phyloP scores from a whole-genome alignment of 78 protist species.

The Anaeramoeba ignava region DNA sequence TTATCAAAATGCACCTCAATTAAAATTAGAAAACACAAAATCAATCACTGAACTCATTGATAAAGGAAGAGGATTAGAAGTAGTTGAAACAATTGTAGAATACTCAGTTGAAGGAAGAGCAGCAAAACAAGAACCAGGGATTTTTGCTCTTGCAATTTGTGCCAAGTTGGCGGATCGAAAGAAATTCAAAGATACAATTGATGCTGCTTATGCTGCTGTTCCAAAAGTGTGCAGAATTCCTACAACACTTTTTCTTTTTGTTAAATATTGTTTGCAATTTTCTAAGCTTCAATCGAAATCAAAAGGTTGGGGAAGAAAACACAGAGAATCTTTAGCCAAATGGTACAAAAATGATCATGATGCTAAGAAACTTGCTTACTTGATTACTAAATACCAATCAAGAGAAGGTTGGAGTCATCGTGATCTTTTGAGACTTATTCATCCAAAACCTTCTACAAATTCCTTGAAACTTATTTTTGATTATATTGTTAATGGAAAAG shows the following conservation, averaged over 20 bases:
- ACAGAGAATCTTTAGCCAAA: background rate
- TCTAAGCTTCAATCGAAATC: background rate
- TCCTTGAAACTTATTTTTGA: background rate
- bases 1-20: background rate
- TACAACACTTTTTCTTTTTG: constrained; percentile 7
- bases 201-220: constrained; percentile 3
- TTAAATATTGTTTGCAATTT: constrained; percentile 1
- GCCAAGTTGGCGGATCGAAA: background rate
- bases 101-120: background rate
- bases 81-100: background rate
- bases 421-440: constrained; percentile 23
- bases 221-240: constrained; percentile 19
- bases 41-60: background rate
- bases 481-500: background rate
- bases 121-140: background rate
- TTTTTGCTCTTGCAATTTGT: constrained; percentile 15
- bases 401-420: constrained; percentile 14
- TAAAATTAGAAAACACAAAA: background rate
- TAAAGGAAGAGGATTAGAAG: constrained; percentile 5
- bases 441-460: constrained; percentile 1
- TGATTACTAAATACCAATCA: constrained; percentile 13
- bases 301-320: constrained; percentile 25
- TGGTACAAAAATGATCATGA: constrained; percentile 7
- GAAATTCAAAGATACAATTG: background rate
- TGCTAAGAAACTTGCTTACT: constrained; percentile 7